Evolutionary conservation across 2,329 filamentous ascomycete species (phyloP).

Genomic region (Ilyonectria mors-panacis): DNA sequence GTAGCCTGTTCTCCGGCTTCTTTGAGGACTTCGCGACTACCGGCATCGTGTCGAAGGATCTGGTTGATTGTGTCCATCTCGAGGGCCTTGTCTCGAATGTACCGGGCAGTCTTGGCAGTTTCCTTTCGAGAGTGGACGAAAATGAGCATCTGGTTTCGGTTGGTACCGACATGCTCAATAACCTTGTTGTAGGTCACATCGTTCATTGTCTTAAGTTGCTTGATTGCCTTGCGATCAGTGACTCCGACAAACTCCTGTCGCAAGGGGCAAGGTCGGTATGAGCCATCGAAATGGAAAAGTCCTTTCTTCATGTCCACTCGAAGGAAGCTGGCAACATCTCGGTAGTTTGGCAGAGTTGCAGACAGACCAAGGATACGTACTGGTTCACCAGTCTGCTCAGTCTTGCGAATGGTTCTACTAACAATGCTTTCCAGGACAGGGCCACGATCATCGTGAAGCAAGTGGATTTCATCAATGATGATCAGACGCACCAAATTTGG

Average conservation of each 20-base stretch:
- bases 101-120: slow-evolving; percentile 96
- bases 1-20: slow-evolving; percentile 87
- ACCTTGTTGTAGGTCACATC: slow-evolving; percentile 99
- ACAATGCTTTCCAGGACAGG: slow-evolving; percentile 98
- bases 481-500: slow-evolving; percentile 96
- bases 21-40: slow-evolving; percentile 88
- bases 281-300: slow-evolving; percentile 96
- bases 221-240: slow-evolving; percentile 98
- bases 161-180: slow-evolving; percentile 92
- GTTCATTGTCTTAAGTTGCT: slow-evolving; percentile 99
- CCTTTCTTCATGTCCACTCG: slow-evolving; percentile 89
- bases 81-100: slow-evolving; percentile 96
- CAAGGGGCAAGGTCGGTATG: slow-evolving; percentile 92
- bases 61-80: slow-evolving; percentile 97
- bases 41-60: slow-evolving; percentile 92
- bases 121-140: slow-evolving; percentile 99
- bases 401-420: slow-evolving; percentile 90
- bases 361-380: slow-evolving; percentile 94
- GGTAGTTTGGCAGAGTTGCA: slow-evolving; percentile 96
- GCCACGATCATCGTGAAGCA: slow-evolving; percentile 96
- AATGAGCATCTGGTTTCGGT: slow-evolving; percentile 98
- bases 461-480: slow-evolving; percentile 98
- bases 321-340: slow-evolving; percentile 95
- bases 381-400: slow-evolving; percentile 93
- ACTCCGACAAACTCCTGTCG: slow-evolving; percentile 98